Conservation (phyloP, 768 basidiomycete species). For the Trametes sanguinea region DNA sequence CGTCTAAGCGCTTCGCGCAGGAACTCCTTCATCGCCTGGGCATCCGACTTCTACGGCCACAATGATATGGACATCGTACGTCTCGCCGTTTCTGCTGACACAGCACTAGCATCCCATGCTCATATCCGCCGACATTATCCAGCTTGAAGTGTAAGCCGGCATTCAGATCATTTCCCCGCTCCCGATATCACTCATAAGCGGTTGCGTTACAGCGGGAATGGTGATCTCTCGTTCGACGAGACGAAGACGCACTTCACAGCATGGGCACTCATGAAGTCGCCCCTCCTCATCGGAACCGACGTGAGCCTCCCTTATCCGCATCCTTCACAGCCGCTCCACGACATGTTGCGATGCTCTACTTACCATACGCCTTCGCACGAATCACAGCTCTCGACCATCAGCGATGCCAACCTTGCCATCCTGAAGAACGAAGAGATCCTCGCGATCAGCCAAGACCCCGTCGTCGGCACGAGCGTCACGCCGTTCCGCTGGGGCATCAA, state of each 20-base stretch:
- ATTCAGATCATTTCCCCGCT: too few species aligned
- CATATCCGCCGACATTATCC: not conserved
- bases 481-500: conserved; percentile 73
- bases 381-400: conserved; percentile 51
- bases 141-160: conserved; percentile 23
- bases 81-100: not conserved
- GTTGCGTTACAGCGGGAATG: conserved; percentile 54
- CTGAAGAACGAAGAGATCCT: conserved; percentile 65
- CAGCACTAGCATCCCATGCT: too few species aligned
- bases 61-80: conserved; percentile 70
- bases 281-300: conserved; percentile 60
- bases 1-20: conserved; percentile 33
- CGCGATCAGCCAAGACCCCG: conserved; percentile 69
- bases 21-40: conserved; percentile 64
- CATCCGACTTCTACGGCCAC: conserved; percentile 66
- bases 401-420: conserved; percentile 52
- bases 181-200: not conserved
- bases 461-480: conserved; percentile 58
- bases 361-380: too few species aligned
- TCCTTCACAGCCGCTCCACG: not conserved
- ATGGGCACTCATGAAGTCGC: conserved; percentile 73
- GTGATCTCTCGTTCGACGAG: conserved; percentile 61
- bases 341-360: too few species aligned
- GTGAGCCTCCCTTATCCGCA: conserved; percentile 14
- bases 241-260: conserved; percentile 71